Conservation (phyloP, 2,329 filamentous ascomycete genomes). For the Aspergillus quadrilineatus region DNA sequence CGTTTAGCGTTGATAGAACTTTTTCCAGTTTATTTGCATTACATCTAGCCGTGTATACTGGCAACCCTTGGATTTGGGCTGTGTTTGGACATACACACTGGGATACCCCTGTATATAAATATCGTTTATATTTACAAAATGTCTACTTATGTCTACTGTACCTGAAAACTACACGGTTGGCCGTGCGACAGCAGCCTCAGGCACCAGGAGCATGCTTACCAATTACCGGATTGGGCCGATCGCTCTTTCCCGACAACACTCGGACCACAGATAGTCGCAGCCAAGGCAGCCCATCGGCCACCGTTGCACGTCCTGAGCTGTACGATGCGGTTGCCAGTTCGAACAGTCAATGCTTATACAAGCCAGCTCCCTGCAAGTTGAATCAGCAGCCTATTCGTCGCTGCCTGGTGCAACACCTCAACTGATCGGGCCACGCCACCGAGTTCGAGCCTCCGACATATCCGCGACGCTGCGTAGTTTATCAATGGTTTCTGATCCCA, state of each 20-base stretch:
- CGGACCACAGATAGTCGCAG: not conserved
- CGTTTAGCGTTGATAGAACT: conserved; percentile 1
- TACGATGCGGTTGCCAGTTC: conserved; percentile 11
- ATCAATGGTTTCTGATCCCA: not conserved
- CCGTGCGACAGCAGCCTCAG: conserved; percentile 3
- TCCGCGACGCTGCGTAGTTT: not conserved
- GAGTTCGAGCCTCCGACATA: not conserved
- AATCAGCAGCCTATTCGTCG: not conserved
- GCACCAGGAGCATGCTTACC: conserved; percentile 10
- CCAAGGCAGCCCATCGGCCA: not conserved
- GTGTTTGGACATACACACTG: conserved; percentile 1
- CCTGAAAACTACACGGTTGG: not conserved
- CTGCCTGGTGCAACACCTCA: conserved; percentile 2
- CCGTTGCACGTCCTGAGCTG: not conserved
- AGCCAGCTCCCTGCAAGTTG: not conserved
- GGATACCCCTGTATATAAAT: conserved; percentile 12
- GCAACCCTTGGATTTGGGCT: not conserved
- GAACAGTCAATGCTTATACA: not conserved
- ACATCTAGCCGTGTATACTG: not conserved
- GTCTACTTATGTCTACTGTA: not conserved
- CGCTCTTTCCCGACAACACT: conserved; percentile 3
- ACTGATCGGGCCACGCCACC: not conserved
- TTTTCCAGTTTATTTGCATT: not conserved
- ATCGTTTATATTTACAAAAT: not conserved
- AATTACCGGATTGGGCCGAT: conserved; percentile 20